phyloP scores from a whole-genome alignment of 208 protist genomes.

The Leishmania lainsoni region DNA sequence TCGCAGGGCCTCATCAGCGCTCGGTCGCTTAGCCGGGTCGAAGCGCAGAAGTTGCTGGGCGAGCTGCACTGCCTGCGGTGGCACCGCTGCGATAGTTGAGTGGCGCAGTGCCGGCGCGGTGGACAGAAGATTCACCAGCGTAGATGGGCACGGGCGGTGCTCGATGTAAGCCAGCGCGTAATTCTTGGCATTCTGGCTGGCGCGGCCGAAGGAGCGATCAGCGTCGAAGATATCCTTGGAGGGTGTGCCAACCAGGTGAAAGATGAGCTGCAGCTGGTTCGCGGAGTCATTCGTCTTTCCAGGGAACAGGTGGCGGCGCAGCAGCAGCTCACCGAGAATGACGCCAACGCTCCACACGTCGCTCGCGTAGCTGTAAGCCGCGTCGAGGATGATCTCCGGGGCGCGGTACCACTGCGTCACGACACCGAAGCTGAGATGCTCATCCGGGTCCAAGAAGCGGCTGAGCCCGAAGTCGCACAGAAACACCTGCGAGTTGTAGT shows the following conservation, averaged over 20 bases:
- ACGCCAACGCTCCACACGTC: conserved; percentile 92
- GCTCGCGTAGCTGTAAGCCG: conserved; percentile 81
- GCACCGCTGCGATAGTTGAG: conserved; percentile 13
- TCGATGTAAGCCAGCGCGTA: conserved; percentile 81
- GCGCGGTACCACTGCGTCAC: conserved; percentile 93
- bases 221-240: conserved; percentile 75
- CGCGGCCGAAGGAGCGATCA: conserved; percentile 85
- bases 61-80: conserved; percentile 65
- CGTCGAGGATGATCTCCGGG: conserved; percentile 93
- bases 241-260: conserved; percentile 94
- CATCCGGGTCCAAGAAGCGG: conserved; percentile 92
- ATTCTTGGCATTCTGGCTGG: conserved; percentile 83
- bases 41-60: conserved; percentile 81
- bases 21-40: conserved; percentile 76
- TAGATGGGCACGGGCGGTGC: conserved; percentile 49
- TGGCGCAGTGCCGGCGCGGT: conserved; percentile 63
- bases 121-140: conserved; percentile 51
- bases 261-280: conserved; percentile 94
- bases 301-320: conserved; percentile 90
- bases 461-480: conserved; percentile 93
- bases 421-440: conserved; percentile 91
- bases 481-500: conserved; percentile 86
- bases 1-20: conserved; percentile 76
- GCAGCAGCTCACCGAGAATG: conserved; percentile 93
- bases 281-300: conserved; percentile 93